Conservation (phyloP, 1,284 basidiomycete species). For the Trametes versicolor region DNA sequence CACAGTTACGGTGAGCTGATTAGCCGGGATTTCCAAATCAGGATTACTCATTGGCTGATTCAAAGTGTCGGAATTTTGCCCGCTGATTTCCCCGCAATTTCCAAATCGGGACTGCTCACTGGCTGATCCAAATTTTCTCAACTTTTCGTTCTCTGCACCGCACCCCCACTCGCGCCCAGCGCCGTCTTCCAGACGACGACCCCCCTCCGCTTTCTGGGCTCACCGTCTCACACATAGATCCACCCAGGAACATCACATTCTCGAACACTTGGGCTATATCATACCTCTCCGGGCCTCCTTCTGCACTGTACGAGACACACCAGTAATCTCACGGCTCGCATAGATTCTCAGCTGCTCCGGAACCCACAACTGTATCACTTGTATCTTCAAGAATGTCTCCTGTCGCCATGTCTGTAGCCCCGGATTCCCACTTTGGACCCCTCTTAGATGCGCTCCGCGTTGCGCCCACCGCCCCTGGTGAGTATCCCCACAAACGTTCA, state of each 20-base stretch:
- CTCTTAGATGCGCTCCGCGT: constrained; percentile 70
- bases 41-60: too few relatives aligned
- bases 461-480: constrained; percentile 80
- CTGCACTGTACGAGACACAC: constrained; percentile 33
- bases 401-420: constrained; percentile 56
- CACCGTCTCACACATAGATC: constrained; percentile 13
- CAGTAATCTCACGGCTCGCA: constrained; percentile 33
- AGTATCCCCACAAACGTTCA: constrained; percentile 33
- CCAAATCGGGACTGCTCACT: constrained; percentile 4
- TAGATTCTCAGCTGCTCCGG: constrained; percentile 32
- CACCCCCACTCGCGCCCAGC: constrained; percentile 23
- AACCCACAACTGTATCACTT: constrained; percentile 35
- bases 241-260: not conserved
- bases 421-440: constrained; percentile 56
- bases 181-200: constrained; percentile 20
- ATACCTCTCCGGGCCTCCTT: constrained; percentile 10
- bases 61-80: too few relatives aligned
- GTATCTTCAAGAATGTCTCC: constrained; percentile 59
- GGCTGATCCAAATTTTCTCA: not conserved
- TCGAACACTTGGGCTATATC: constrained; percentile 17
- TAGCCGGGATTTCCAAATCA: too few relatives aligned
- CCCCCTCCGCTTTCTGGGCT: constrained; percentile 10
- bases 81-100: not conserved
- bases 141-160: constrained; percentile 16
- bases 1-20: too few relatives aligned